Base-by-base conservation (phyloP, 2,329 filamentous ascomycete species). In the Davidsoniella eucalypti region DNA sequence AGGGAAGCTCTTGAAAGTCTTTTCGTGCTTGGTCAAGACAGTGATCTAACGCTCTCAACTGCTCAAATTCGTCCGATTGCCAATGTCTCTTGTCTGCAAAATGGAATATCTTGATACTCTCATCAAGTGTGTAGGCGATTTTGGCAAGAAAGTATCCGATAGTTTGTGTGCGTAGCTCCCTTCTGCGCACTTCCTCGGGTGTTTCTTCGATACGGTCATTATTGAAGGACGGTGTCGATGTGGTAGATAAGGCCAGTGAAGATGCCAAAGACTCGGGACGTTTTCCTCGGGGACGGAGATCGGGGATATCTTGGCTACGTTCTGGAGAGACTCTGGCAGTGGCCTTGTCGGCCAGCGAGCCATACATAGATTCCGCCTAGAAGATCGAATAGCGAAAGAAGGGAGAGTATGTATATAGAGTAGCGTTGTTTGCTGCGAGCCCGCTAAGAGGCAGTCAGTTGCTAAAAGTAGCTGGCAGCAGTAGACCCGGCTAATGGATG, bases 51-150 rank as follows among this genome's bases (percentile, higher is more conserved):
- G 72, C 69, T 51, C 68, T 70, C 52, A 72, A 61, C 63, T 78
- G 75, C 58, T 78, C 74, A 58, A 75, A 70, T 64, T 78, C 75
- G 65, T 77, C 73, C 18, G 67, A 64, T 0, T 69, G 72, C 75
- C 75, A 78, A 54, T 71, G 69, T 42, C 68, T 67, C 62, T 76
- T 77, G 61, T 78, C 75, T 57, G 73, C 69, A 56, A 74, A 68
- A 63, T 67, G 67, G 58, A 78, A 64, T 56, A 71, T 70, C 58
- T 72, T 72, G 56, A 76, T 62, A 52, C 67, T 68, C 55, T 76
- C 71, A 58, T 66, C 67, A 57, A 78, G 61, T 48, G 69, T 65
- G 54, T 67, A 71, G 57, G 75, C 75, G 61, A 78, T 75, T 62
- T 66, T 66, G 58, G 73, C 73, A 60, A 78, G 70, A 58, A 77